Base-by-base conservation (phyloP, 306 rosid species). In the Adenanthera pavonina region DNA sequence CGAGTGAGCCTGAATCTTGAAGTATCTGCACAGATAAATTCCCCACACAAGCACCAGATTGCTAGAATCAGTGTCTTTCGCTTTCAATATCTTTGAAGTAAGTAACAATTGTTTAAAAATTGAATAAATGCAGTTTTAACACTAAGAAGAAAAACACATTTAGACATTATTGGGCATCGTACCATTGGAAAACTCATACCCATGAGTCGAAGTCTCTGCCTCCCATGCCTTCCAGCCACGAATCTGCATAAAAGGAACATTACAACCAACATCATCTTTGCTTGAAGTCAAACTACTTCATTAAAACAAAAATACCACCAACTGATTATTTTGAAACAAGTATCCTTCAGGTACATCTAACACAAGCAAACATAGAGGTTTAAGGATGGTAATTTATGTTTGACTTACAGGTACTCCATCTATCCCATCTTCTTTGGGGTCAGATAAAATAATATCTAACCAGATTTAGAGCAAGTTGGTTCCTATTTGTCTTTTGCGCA, bases 201-300 rank as follows among this genome's bases (percentile, higher is more conserved):
- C 84, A 76, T 86, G 92, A 54, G 97, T 81, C 20, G 91, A 87
- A 54, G 98, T 96, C 86, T 96, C 99, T 46, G 49, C 85, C 81
- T 96, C 99, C 99, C 99, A 96, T 2, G 84, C 86, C 86, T 94
- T 96, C 99, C 99, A 96, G 70, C 97, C 98, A 68, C 98, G 94
- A 78, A 94, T 96, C 99, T 96, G 70, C 47, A 46, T 7, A 86
- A 64, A 75, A n/a, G 77, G 81, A 80, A 85, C 64, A n/a, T 44
- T 57, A 51, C 89, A 82, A 51, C 59, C 67, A 53, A 14, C 69
- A 14, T 44, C 43, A 76, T 46, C 30, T 3, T 25, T 54, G 40
- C 5, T 62, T 41, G 41, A 48, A 54, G 8, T 52, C 60, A 20
- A 19, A 69, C 20, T 17, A 25, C 44, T 43, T 69, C 17, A 35